These are phyloP conservation scores for Piper longum DNA, from an alignment of 164 flowering plant species.

Conservation along the genomic window DNA sequence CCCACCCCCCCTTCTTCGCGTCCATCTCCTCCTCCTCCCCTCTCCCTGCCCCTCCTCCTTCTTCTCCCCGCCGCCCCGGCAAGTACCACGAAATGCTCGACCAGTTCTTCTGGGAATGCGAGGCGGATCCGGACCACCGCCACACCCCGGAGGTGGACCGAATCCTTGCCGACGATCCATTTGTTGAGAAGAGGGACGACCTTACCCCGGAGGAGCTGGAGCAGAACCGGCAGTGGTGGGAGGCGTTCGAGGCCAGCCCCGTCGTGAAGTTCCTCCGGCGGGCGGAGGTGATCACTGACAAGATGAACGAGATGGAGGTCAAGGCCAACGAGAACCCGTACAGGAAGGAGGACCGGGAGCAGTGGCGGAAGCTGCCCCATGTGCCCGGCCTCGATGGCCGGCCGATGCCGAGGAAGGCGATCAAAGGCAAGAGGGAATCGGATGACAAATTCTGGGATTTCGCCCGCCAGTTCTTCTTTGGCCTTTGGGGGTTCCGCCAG, in stretches of 20 bases:
- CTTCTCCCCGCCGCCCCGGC: conserved; percentile 20
- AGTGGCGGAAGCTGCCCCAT: conserved; percentile 63
- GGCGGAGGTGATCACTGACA: conserved; percentile 43
- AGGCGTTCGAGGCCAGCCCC: conserved; percentile 36
- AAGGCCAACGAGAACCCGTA: conserved; percentile 42
- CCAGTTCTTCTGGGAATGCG: conserved; percentile 72
- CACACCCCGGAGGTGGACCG: conserved; percentile 71
- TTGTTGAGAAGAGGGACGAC: conserved; percentile 45
- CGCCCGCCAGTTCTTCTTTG: conserved; percentile 68
- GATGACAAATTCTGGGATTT: conserved; percentile 95
- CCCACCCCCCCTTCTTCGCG: conserved; percentile 28
- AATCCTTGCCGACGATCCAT: conserved; percentile 43
- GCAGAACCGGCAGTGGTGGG: conserved; percentile 53
- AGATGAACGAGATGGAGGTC: conserved; percentile 46
- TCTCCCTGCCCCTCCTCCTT: conserved; percentile 12
- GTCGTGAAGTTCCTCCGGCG: conserved; percentile 37
- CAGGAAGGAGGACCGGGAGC: conserved; percentile 40
- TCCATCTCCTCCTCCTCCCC: conserved; percentile 19
- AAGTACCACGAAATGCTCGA: conserved; percentile 30
- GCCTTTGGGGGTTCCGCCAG: conserved; percentile 86
- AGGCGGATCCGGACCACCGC: conserved; percentile 50
- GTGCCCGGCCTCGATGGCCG: conserved; percentile 74
- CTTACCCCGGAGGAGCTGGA: conserved; percentile 48
- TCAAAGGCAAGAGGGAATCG: conserved; percentile 35
- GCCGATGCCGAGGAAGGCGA: conserved; percentile 89